Conservation (phyloP, 805 yeast species). For the Kodamaea hsintzibuensis region DNA sequence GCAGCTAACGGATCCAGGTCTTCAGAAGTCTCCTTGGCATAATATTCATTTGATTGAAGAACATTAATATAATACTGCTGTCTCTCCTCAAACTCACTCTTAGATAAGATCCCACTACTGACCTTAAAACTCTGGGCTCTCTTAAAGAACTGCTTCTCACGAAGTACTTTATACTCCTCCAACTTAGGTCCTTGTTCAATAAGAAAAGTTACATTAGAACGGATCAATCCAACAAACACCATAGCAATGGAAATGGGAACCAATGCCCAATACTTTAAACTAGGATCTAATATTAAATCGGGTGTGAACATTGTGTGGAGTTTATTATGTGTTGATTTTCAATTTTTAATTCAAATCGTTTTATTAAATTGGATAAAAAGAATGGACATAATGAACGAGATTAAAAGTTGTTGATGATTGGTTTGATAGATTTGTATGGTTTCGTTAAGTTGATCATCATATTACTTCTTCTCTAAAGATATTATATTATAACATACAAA, state of each 20-base stretch:
- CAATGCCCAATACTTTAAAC: conserved; percentile 84
- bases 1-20: conserved; percentile 48
- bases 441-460: too few relatives aligned
- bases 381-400: too few relatives aligned
- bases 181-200: conserved; percentile 60
- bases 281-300: conserved; percentile 67
- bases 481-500: neutral
- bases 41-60: conserved; percentile 54
- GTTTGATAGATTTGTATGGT: too few relatives aligned
- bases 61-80: conserved; percentile 48
- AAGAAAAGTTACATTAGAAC: conserved; percentile 66
- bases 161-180: conserved; percentile 47
- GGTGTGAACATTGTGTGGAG: conserved; percentile 8
- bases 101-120: conserved; percentile 53
- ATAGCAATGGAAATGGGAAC: conserved; percentile 87
- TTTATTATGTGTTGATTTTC: neutral
- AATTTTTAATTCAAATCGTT: neutral
- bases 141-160: conserved; percentile 63
- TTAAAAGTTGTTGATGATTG: too few relatives aligned
- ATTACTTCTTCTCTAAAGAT: too few relatives aligned
- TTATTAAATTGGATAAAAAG: too few relatives aligned
- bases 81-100: conserved; percentile 53
- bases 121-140: conserved; percentile 58
- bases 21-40: conserved; percentile 47
- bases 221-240: conserved; percentile 80